Evolutionary conservation across 2,329 filamentous ascomycete genomes (phyloP), one percentile per base, ranked within the genome.

Genomic region (Fragosphaeria purpurea): DNA sequence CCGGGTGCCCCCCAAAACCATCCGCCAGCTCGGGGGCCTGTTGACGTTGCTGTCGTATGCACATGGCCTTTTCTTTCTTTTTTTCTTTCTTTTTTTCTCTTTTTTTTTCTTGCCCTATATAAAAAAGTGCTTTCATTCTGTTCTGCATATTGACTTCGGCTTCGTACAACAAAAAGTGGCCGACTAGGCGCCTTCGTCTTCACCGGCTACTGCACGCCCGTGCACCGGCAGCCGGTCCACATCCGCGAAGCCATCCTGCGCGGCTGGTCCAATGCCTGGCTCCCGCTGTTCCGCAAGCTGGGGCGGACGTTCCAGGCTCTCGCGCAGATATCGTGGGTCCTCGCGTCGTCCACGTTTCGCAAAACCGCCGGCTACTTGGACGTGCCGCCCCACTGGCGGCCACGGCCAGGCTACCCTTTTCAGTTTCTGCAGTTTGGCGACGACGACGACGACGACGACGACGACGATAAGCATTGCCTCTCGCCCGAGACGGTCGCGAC

Each of bases 151-250:
- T 22, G 22, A 22, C 22, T 22, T 22, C 22, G 22, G 22, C 22
- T 22, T 22, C 22, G 22, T 22, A 22, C 22, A 22, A 22, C 22
- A 22, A 22, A 30, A 75, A 78, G 37, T 7, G 34, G 45, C 5
- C 48, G 47, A 6, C 63, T 75, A 4, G 84, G 84, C 32, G 79
- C 80, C 32, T 65, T 85, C 13, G 62, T 85, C 6, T 69, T 87
- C 44, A 88, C 85, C 0, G 83, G 85, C n/a, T 77, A 81, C 61
- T 71, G 76, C 56, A 77, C 74, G 0, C 79, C 83, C 1, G 64
- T 88, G 44, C 71, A 79, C 48, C 67, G 77, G 47, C 83, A 86
- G 56, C 75, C 84, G 1, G 57, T 80, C 22, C 64, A 74, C 37
- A 67, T 79, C 13, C 78, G 85, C 39, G 75, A 85, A 60, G 67